Evolutionary conservation across 805 yeast genomes (phyloP), one percentile per base, ranked within the genome.

Genomic region (Ascoidea rubescens): DNA sequence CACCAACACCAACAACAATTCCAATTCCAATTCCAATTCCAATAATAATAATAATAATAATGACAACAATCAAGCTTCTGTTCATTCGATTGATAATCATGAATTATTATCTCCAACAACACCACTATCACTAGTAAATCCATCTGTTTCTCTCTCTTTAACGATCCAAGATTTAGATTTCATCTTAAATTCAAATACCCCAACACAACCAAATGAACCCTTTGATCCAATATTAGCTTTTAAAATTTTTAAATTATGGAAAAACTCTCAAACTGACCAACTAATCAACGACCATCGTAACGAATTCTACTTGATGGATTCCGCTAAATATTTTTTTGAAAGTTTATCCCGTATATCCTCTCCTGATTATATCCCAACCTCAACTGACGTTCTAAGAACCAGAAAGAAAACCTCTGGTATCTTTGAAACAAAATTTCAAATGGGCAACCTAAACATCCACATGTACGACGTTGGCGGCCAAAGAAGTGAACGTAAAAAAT

Each of bases 381-480:
- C 79, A 31, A 78, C 81, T 44, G 97, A 90, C 67, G 81, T 89
- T 33, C 71, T 90, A 58, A 73, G 95, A 56, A 87, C 96, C 14
- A 79, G 97, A 70, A 85, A 87, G 64, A 90, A 87, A 68, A 90
- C 97, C 0, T 84, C 95, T 0, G 96, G 97, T 67, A 87, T 90
- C 28, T 87, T 82, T 60, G 96, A 89, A 64, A 81, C 87, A 54
- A 73, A 77, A 53, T 86, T 90, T 60, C 80, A 80, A 54, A 75
- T 89, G 78, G 80, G 79, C 31, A 58, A 58, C 48, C 64, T 82
- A 46, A 74, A 75, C 59, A 68, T 83, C 50, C 86, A 80, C 59
- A 71, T 84, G 59, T 80, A 72, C 62, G 97, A 90, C 65, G 96
- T 90, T 49, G 97, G 97, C 51, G 99, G 99, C 1, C 97, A 90